Evolutionary conservation across 441 rosid species (phyloP), one percentile per base, ranked within the genome.

Genomic region (Populus hybrid): DNA sequence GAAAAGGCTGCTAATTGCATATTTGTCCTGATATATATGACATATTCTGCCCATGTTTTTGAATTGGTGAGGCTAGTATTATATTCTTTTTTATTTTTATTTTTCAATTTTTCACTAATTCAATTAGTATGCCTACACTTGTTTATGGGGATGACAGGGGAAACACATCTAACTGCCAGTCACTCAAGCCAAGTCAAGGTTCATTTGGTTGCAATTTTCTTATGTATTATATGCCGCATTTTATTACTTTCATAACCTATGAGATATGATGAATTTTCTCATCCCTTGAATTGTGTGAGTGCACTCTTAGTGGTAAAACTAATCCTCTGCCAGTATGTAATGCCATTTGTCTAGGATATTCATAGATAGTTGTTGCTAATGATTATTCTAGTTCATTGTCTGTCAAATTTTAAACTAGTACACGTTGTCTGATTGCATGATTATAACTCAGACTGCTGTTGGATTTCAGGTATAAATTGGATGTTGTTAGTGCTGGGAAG

Each of bases 401-500:
- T 73, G 18, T 14, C 3, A 30, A 30, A 30, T 30, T 30, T 30
- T 30, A 30, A 30, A 30, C 32, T 30, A 30, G 32, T 3, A 30
- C 4, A 30, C 3, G 32, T 30, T 30, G 32, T 30, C 32, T 30
- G 32, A 3, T 3, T 59, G 3, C 34, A 28, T 28, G 38, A 64
- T 42, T 76, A 73, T 81, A 79, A 80, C 76, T 6, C 32, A 11
- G 21, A 66, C 11, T 10, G 5, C 30, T 46, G 24, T 2, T 74
- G 46, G 21, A 21, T 68, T 84, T 73, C 90, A 91, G 99, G 83
- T 95, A 90, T 79, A 95, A 95, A 83, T 76, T 95, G 82, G 97
- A 93, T 40, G 94, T 95, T 23, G 88, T 93, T 68, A 86, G 96
- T 69, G 98, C 97, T 4, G 97, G 97, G 42, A 95, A 89, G 86